Base-by-base conservation (phyloP, 163 green algal species). In the Volvox carteri region DNA sequence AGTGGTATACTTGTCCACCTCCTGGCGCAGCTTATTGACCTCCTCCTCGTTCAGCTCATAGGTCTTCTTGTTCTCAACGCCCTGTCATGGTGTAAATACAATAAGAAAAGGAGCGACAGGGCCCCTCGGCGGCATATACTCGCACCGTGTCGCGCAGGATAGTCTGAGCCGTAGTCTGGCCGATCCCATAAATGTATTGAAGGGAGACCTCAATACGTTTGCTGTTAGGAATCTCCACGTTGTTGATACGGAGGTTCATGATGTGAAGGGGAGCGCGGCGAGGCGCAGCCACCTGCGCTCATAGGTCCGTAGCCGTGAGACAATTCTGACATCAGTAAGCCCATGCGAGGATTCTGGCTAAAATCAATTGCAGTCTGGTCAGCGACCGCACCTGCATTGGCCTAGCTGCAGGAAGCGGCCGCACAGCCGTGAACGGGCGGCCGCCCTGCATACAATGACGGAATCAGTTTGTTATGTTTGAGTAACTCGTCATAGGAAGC, bases 141-240 rank as follows among this genome's bases (percentile, higher is more conserved):
- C 81, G 48, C 85, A 97, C 95, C 50, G 97, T 96, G 54, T 96
- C 93, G 9, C 52, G 50, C 18, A 95, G 86, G 50, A 99, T 99
- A 54, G 92, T 93, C 93, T 98, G 97, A 78, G 98, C 96, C 21
- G 96, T 98, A 65, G 97, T 99, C 77, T 93, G 88, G 48, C 98
- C 98, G 67, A 99, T 97, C 87, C 98, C 97, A 90, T 96, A 99
- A 58, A 99, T 98, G 96, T 99, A 99, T 90, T 98, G 97, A 80
- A 99, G 95, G 5, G 96, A 97, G 37, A 93, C 97, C 94, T 99
- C 97, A 52, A 99, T 96, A 16, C 94, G 91, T 96, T 99, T 99
- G 90, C 95, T 93, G 95, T 99, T 99, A 68, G 98, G 98, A 72
- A 99, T 98, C 90, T 99, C 98, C 74, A 99, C 97, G 78, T 98